These are phyloP conservation scores for Leccinum olivaceoglutinosum DNA, from an alignment of 1,284 basidiomycete genomes.

Conservation along the genomic window DNA sequence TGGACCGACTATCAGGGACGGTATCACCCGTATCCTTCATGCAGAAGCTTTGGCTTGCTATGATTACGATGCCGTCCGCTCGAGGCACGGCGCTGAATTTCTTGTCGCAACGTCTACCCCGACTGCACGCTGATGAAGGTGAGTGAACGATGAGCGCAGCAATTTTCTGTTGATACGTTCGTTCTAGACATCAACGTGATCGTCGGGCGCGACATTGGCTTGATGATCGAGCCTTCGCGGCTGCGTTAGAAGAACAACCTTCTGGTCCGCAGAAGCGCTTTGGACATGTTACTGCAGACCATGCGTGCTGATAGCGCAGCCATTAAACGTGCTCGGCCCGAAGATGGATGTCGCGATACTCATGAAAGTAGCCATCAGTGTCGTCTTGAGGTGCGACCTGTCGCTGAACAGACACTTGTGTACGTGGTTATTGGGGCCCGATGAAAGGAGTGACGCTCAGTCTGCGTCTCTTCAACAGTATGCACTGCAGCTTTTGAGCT, in stretches of 20 bases:
- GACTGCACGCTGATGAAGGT: slow-evolving; percentile 67
- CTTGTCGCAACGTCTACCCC: slow-evolving; percentile 74
- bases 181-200: slow-evolving; percentile 64
- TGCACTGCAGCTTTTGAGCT: slow-evolving; percentile 62
- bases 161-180: slow-evolving; percentile 7
- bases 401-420: slow-evolving; percentile 91
- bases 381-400: slow-evolving; percentile 88
- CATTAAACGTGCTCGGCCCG: slow-evolving; percentile 57
- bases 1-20: slow-evolving; percentile 80
- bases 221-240: slow-evolving; percentile 92
- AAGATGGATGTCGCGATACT: slow-evolving; percentile 63
- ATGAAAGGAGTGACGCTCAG: slow-evolving; percentile 73
- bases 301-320: slow-evolving; percentile 70
- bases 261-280: slow-evolving; percentile 74
- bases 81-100: slow-evolving; percentile 88
- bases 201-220: slow-evolving; percentile 81
- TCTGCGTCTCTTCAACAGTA: slow-evolving; percentile 65
- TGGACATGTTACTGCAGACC: slow-evolving; percentile 78
- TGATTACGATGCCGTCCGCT: slow-evolving; percentile 85
- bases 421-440: slow-evolving; percentile 85
- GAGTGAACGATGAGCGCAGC: slow-evolving; percentile 9
- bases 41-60: slow-evolving; percentile 91
- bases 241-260: slow-evolving; percentile 89
- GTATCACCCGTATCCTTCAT: slow-evolving; percentile 88
- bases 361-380: slow-evolving; percentile 73